Conservation (phyloP, 1,284 basidiomycete species). For the Leccinum cinnamomeum region DNA sequence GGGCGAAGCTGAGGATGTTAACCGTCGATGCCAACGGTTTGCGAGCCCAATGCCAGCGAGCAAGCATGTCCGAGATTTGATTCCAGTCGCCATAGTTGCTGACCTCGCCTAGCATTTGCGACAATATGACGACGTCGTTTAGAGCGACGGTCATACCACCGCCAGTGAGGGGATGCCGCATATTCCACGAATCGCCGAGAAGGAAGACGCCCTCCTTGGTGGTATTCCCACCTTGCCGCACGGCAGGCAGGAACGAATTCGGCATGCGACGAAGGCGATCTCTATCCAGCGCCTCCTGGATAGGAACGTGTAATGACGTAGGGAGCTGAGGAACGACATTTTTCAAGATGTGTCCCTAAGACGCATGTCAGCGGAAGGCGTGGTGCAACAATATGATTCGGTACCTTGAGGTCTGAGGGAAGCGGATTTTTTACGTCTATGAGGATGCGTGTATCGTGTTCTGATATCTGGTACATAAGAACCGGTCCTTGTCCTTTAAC, state of each 20-base stretch:
- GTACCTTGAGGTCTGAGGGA: constrained; percentile 78
- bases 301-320: constrained; percentile 58
- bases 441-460: constrained; percentile 85
- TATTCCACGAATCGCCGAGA: constrained; percentile 97
- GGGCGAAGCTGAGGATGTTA: constrained; percentile 87
- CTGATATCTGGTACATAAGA: constrained; percentile 78
- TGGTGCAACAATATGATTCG: constrained; percentile 14
- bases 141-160: constrained; percentile 96
- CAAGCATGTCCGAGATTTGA: constrained; percentile 55
- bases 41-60: constrained; percentile 82
- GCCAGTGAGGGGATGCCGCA: constrained; percentile 98
- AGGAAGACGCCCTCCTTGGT: constrained; percentile 79
- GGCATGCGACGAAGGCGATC: constrained; percentile 91
- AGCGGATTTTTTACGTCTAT: constrained; percentile 89
- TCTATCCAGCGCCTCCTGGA: constrained; percentile 62
- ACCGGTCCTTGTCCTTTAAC: constrained; percentile 66
- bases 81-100: constrained; percentile 62
- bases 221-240: constrained; percentile 66
- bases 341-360: constrained; percentile 65
- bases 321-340: constrained; percentile 84
- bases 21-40: constrained; percentile 83
- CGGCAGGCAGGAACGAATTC: constrained; percentile 89
- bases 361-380: not conserved
- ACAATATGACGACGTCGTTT: constrained; percentile 78
- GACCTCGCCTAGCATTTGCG: constrained; percentile 56